A percentile compares a stretch with the other conserved stretches of the same genome.
Conservation (phyloP, 1,139 yeast species). For the Protomyces macrosporus region DNA sequence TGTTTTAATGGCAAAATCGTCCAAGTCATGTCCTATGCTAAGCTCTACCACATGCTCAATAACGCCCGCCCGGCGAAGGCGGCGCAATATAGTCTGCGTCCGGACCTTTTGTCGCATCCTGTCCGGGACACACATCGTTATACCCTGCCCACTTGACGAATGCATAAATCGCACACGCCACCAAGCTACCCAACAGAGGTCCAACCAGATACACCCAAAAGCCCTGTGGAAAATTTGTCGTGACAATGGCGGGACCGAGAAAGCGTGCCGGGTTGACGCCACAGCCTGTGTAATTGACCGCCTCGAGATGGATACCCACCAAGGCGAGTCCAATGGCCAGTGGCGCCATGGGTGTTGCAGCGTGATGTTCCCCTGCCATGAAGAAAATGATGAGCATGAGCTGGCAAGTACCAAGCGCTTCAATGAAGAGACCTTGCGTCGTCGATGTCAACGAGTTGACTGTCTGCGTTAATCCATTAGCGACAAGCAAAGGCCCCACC, state of each 20-base stretch:
- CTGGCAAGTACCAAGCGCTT: conserved; percentile 69
- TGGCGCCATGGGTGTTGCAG: conserved; percentile 18
- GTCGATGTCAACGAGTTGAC: conserved; percentile 34
- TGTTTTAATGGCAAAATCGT: neutral
- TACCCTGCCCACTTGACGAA: conserved; percentile 21
- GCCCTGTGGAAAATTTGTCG: conserved; percentile 64
- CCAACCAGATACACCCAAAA: conserved; percentile 76
- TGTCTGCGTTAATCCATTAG: neutral
- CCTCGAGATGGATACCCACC: conserved; percentile 65
- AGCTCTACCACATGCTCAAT: too few species aligned
- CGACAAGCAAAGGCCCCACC: conserved; percentile 4
- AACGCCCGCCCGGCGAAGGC: neutral
- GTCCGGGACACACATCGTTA: conserved; percentile 13
- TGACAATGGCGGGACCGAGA: conserved; percentile 77
- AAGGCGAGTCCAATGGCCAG: conserved; percentile 54
- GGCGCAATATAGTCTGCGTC: conserved; percentile 21
- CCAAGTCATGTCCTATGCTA: too few species aligned
- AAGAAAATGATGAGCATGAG: conserved; percentile 54
- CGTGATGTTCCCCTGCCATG: conserved; percentile 78
- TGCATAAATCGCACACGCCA: conserved; percentile 16
- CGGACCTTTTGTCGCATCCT: conserved; percentile 12
- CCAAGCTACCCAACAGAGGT: conserved; percentile 28
- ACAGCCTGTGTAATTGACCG: conserved; percentile 16
- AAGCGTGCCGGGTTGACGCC: conserved; percentile 85
- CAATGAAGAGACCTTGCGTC: conserved; percentile 68